phyloP scores from a whole-genome alignment of 805 yeast species.

The Kluyveromyces starmeri region DNA sequence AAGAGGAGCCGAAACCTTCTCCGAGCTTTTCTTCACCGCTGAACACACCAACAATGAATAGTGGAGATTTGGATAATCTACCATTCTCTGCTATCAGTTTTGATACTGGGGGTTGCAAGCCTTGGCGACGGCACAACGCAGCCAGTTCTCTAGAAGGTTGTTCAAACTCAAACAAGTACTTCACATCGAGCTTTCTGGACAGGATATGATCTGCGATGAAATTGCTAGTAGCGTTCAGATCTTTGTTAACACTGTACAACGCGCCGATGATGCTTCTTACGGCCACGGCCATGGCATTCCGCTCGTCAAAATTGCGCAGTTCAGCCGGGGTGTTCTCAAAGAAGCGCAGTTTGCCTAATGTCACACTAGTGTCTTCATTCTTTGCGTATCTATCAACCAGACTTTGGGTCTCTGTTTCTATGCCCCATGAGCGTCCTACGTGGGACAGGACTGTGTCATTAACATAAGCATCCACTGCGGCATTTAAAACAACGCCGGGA shows the following conservation, averaged over 20 bases:
- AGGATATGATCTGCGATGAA: conserved; percentile 71
- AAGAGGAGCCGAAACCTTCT: conserved; percentile 87
- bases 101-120: conserved; percentile 64
- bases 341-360: conserved; percentile 63
- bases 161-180: conserved; percentile 66
- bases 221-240: conserved; percentile 52
- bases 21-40: conserved; percentile 77
- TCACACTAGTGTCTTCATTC: conserved; percentile 57
- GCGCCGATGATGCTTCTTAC: conserved; percentile 83
- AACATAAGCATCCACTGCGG: conserved; percentile 68
- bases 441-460: conserved; percentile 56
- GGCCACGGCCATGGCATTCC: conserved; percentile 46
- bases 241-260: conserved; percentile 37
- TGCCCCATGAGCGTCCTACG: conserved; percentile 80
- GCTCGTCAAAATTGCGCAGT: conserved; percentile 22
- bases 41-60: conserved; percentile 86
- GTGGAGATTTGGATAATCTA: conserved; percentile 72
- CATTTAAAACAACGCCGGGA: conserved; percentile 68
- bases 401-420: conserved; percentile 61
- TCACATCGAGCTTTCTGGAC: conserved; percentile 72
- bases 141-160: conserved; percentile 82
- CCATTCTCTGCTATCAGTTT: conserved; percentile 91
- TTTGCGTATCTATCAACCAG: conserved; percentile 58
- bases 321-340: conserved; percentile 15
- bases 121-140: conserved; percentile 66